Conservation (phyloP, 1,139 yeast species). For the Sugiyamaella sp. region DNA sequence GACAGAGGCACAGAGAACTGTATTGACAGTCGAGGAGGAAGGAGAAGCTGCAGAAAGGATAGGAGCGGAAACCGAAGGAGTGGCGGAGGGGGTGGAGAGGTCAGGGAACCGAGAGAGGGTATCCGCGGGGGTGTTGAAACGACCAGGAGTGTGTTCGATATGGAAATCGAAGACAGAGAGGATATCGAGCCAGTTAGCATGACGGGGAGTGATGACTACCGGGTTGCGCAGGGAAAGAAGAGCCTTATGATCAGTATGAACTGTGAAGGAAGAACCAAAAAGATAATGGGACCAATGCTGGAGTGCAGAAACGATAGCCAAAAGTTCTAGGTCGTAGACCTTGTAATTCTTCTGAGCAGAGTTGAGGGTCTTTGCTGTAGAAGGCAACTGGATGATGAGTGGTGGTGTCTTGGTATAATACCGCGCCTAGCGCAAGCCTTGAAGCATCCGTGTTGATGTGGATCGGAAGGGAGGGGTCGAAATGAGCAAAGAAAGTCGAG, state of each 20-base stretch:
- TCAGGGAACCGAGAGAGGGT: background rate
- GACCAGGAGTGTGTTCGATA: background rate
- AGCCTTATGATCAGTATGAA: conserved; percentile 1
- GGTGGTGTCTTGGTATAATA: background rate
- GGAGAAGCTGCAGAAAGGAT: background rate
- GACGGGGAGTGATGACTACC: background rate
- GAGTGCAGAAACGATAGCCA: background rate
- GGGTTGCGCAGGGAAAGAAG: background rate
- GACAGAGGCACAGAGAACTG: background rate
- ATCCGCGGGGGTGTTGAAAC: background rate
- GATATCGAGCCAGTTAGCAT: background rate
- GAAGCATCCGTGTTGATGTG: background rate
- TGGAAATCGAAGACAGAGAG: background rate
- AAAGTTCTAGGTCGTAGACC: background rate
- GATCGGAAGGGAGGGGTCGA: background rate
- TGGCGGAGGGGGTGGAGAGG: background rate
- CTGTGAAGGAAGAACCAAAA: background rate
- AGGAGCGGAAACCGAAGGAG: background rate
- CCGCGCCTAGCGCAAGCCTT: background rate
- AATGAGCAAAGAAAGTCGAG: background rate
- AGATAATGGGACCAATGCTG: background rate
- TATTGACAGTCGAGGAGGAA: background rate
- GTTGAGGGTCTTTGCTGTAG: background rate
- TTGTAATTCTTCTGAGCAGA: background rate
- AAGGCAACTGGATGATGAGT: background rate